Evolutionary conservation across 139 green algal genomes (phyloP).

Genomic region (Chlorella ohadii): DNA sequence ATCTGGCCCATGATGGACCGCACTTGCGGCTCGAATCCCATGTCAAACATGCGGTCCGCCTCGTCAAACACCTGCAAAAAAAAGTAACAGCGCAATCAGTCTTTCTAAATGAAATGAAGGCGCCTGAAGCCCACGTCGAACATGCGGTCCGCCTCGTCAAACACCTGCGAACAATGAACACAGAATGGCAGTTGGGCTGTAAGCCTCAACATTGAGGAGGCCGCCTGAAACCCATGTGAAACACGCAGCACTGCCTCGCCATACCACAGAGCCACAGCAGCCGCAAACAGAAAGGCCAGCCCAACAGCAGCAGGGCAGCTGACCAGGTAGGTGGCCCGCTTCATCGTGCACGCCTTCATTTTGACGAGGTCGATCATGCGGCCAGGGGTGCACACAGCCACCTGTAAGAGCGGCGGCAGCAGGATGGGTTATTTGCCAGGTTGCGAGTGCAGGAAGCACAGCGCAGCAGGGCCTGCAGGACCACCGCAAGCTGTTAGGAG

Average conservation of each 20-base stretch:
- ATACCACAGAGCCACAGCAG: no score
- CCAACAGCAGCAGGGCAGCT: no score
- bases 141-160: constrained; percentile 99
- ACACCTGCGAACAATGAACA: constrained; percentile 62
- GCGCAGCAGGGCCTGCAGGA: no score
- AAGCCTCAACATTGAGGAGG: no score
- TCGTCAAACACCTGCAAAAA: constrained; percentile 87
- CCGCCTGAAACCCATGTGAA: constrained; percentile 98
- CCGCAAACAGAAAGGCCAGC: no score
- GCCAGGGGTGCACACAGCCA: constrained; percentile 90
- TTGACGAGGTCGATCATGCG: constrained; percentile 88
- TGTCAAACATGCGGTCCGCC: constrained; percentile 98
- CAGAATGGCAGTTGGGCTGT: no score
- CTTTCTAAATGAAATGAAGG: no score
- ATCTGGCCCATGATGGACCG: constrained; percentile 88
- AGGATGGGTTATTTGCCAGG: no score
- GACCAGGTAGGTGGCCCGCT: constrained; percentile 88
- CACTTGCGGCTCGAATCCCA: constrained; percentile 95
- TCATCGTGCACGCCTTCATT: constrained; percentile 73
- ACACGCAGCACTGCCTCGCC: constrained; percentile 99
- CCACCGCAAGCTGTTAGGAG: no score
- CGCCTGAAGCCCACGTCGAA: constrained; percentile 98
- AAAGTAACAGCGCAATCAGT: no score
- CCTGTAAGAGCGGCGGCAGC: constrained; percentile 56
- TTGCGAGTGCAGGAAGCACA: no score